phyloP scores from a whole-genome alignment of 2,329 filamentous ascomycete species.

The Botrytis squamosa region DNA sequence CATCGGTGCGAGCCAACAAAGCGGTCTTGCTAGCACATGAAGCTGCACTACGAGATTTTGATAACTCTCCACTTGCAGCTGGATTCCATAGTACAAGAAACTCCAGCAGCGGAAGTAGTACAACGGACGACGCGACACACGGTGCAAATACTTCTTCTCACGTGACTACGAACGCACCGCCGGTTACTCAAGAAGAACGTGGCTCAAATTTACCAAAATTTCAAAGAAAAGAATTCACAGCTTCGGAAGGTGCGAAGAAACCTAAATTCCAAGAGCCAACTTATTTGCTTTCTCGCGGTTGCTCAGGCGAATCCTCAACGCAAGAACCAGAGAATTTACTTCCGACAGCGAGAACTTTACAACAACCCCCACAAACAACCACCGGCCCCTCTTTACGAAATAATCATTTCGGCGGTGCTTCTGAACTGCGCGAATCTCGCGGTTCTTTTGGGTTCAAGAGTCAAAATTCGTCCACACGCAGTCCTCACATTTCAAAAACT shows the following conservation, averaged over 20 bases:
- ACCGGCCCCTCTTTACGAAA: background rate
- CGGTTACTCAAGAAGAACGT: background rate
- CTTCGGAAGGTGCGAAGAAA: background rate
- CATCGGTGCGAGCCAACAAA: background rate
- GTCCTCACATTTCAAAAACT: background rate
- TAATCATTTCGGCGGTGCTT: background rate
- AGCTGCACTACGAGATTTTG: background rate
- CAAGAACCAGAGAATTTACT: background rate
- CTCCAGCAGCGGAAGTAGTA: background rate
- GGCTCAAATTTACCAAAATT: background rate
- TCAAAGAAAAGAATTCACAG: background rate
- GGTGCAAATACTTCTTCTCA: background rate
- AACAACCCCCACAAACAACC: background rate
- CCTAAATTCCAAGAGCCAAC: background rate
- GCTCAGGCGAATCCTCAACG: background rate
- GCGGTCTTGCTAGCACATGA: background rate
- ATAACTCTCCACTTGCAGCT: background rate
- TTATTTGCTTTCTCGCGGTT: background rate
- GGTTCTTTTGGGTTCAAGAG: background rate
- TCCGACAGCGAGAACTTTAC: background rate
- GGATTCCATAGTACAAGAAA: background rate
- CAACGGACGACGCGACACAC: background rate
- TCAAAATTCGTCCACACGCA: background rate
- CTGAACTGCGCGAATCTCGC: background rate
- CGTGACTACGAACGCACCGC: slow-evolving; percentile 4